Conservation (phyloP, 1,284 basidiomycete species). For the Apiotrichum sp. region DNA sequence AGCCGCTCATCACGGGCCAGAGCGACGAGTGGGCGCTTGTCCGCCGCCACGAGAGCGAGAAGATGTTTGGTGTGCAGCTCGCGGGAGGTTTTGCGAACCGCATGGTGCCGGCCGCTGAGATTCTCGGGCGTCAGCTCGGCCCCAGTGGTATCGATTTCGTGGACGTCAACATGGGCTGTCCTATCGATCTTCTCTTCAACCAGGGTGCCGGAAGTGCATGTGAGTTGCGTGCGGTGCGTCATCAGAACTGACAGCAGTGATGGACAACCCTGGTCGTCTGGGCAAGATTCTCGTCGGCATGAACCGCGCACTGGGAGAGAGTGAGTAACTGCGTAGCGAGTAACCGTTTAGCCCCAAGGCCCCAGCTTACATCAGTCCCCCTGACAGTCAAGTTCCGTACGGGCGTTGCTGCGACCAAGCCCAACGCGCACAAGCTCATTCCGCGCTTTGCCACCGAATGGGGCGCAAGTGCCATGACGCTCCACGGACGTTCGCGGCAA, state of each 20-base stretch:
- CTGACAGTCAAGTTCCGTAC: constrained; percentile 93
- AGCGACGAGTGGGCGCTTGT: constrained; percentile 89
- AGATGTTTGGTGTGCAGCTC: constrained; percentile 81
- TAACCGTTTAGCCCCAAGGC: no score
- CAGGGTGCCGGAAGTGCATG: constrained; percentile 82
- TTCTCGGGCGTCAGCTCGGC: constrained; percentile 62
- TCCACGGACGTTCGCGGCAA: constrained; percentile 87
- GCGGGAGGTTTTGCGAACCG: constrained; percentile 49
- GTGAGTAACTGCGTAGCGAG: constrained; percentile 19
- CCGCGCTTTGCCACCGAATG: constrained; percentile 73
- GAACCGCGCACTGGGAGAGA: constrained; percentile 82
- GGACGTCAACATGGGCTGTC: constrained; percentile 87
- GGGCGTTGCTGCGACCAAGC: constrained; percentile 77
- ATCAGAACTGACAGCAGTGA: constrained; percentile 53
- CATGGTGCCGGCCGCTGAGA: constrained; percentile 71
- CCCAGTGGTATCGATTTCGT: constrained; percentile 71
- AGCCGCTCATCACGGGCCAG: constrained; percentile 72
- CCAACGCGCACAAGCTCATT: constrained; percentile 88
- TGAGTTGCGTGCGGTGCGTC: constrained; percentile 16
- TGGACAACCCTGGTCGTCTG: constrained; percentile 74
- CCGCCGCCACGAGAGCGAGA: constrained; percentile 77
- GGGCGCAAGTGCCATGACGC: constrained; percentile 74
- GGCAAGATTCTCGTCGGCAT: constrained; percentile 86
- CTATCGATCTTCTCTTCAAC: constrained; percentile 93
- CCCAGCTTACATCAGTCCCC: constrained; percentile 52